Conservation (phyloP, 2,329 filamentous ascomycete species). For the Botrytis fragariae region DNA sequence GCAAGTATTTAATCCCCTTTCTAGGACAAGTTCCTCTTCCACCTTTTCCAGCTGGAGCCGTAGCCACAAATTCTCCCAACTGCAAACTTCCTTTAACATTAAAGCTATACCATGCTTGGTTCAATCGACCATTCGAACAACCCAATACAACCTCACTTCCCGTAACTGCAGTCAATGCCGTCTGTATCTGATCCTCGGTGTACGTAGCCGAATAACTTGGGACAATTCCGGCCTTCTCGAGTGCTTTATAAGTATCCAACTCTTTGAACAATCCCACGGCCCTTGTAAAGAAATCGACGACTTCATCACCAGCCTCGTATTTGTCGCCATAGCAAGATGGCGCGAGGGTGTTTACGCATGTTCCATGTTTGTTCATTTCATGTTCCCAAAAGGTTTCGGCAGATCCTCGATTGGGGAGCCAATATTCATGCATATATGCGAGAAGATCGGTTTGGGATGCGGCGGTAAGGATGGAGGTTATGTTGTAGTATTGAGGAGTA, state of each 20-base stretch:
- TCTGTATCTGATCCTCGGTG: conserved; percentile 43
- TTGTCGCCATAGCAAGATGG: conserved; percentile 59
- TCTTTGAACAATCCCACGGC: conserved; percentile 62
- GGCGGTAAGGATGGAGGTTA: conserved; percentile 58
- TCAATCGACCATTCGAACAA: conserved; percentile 45
- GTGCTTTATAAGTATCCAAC: conserved; percentile 38
- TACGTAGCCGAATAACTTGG: conserved; percentile 45
- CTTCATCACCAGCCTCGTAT: conserved; percentile 61
- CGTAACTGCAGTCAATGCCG: conserved; percentile 44
- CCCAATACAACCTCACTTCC: conserved; percentile 47
- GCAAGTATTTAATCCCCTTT: conserved; percentile 26
- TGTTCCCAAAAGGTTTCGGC: conserved; percentile 53
- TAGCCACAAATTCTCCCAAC: conserved; percentile 25
- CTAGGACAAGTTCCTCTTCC: conserved; percentile 23
- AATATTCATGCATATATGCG: conserved; percentile 57
- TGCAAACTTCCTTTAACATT: conserved; percentile 28
- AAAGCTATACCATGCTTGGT: conserved; percentile 49
- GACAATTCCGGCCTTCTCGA: conserved; percentile 51
- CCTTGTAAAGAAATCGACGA: conserved; percentile 65
- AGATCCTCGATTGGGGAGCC: conserved; percentile 65
- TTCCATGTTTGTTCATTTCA: conserved; percentile 74
- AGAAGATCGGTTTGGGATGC: conserved; percentile 56
- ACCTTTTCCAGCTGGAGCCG: conserved; percentile 23
- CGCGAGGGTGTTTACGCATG: conserved; percentile 66
- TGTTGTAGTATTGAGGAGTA: conserved; percentile 61